phyloP scores from a whole-genome alignment of 345 rosid species.

The Rhizophora mangle region DNA sequence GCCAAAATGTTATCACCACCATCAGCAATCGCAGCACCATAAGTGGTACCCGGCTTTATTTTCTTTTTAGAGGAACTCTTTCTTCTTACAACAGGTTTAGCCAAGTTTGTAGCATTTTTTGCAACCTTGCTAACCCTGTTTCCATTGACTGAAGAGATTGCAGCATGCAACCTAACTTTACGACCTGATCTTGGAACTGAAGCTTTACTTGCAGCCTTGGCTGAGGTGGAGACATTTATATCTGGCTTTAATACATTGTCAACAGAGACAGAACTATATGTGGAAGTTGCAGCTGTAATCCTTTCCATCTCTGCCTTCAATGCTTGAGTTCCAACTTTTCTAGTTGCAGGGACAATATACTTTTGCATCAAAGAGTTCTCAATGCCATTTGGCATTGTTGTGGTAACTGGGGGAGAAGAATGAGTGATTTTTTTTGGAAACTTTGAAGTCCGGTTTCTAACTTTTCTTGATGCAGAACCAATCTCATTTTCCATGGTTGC shows the following conservation, averaged over 20 bases:
- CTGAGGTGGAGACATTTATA: slow-evolving; percentile 26
- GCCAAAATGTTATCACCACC: slow-evolving; percentile 30
- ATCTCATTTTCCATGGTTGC: slow-evolving; percentile 24
- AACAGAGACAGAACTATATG: slow-evolving; percentile 29
- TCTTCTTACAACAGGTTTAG: slow-evolving; percentile 51
- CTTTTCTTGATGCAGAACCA: slow-evolving; percentile 26
- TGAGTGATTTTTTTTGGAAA: too few species aligned
- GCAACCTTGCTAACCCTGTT: slow-evolving; percentile 44
- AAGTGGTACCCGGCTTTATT: slow-evolving; percentile 40
- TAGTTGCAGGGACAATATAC: slow-evolving; percentile 29
- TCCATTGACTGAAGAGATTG: slow-evolving; percentile 32
- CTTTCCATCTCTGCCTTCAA: slow-evolving; percentile 29
- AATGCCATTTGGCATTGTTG: slow-evolving; percentile 17
- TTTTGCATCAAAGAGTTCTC: slow-evolving; percentile 17
- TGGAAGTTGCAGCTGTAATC: slow-evolving; percentile 31
- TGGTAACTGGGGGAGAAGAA: slow-evolving; percentile 27
- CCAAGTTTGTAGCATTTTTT: slow-evolving; percentile 48
- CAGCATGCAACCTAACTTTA: slow-evolving; percentile 38
- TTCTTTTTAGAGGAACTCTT: slow-evolving; percentile 54
- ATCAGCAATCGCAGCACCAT: slow-evolving; percentile 25
- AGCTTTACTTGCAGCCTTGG: slow-evolving; percentile 37
- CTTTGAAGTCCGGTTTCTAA: slow-evolving; percentile 36
- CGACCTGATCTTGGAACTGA: slow-evolving; percentile 30
- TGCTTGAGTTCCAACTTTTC: slow-evolving; percentile 33
- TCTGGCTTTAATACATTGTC: slow-evolving; percentile 28